Base-by-base conservation (phyloP, 371 early-diverging fungal genomes). In the Rhizopus stolonifer region DNA sequence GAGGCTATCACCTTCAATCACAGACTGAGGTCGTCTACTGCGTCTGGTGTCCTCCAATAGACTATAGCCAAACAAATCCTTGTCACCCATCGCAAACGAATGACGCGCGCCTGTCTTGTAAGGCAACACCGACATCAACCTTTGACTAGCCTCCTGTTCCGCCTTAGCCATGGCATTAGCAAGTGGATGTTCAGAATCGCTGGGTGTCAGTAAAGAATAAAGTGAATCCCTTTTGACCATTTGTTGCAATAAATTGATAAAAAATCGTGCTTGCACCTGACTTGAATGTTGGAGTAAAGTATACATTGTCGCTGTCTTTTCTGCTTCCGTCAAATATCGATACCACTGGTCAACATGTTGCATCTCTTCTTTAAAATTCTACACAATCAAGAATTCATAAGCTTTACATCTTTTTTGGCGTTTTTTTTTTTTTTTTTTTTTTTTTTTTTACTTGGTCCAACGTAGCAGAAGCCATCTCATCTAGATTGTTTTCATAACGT, bases 271-370 rank as follows among this genome's bases (percentile, higher is more conserved):
- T 70, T 95, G 96, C 19, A 94, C 88, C 46, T 82, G 91, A n/a
- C 84, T 90, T 10, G 89, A 81, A 64, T 92, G 87, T 68, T 93
- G 94, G 42, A 94, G 72, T 43, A 95, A 77, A 24, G 88, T 83
- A 69, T 93, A 95, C 55, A 95, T 80, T 18, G 92, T 87, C 21
- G 94, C 87, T 2, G 94, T 94, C 34, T 92, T 77, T 74, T 95
- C 96, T 17, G 91, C 86, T 56, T 94, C 93, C 0, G 88, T 81
- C 45, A 94, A 77, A 17, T 91, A 92, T 4, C 80, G 74, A 76
- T 94, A 94, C 96, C 96, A 95, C 54, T 93, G 88, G 62, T 95
- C 94, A 42, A 95, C 91, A 44, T 93, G 91, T 45, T 82, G 81
- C 52, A 95, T 82, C 62, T 95, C 96, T 52, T 95, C 94, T 58